Base-by-base conservation (phyloP, 208 protist species). In the Herpetomonas samuelpessoai region DNA sequence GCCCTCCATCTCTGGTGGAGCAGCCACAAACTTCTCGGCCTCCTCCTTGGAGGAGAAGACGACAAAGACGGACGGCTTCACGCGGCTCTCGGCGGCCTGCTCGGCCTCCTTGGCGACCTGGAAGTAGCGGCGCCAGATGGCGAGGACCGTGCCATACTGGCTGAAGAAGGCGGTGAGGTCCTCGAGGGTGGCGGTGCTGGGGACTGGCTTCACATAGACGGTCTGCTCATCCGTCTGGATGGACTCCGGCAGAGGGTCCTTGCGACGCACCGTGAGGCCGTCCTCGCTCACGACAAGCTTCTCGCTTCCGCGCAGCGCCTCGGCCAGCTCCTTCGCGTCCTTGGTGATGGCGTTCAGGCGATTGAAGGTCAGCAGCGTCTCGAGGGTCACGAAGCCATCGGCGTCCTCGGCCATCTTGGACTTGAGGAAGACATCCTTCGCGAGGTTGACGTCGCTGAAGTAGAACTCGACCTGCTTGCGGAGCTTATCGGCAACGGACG, bases 361-460 rank as follows among this genome's bases (percentile, higher is more conserved):
- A 54, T 95, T 95, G 65, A 94, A 96, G 48, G 87, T 94, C 27
- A 93, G 81, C 19, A 96, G 77, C 48, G 83, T 79, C 24, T 79
- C 68, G 3, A 95, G 51, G 9, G 88, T 53, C 4, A 96, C 67
- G 58, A 88, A 94, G 24, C 91, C 91, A 48, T 95, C 86, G 10
- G 74, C 64, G 62, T 89, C 74, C 69, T 94, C 86, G 21, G 88
- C 81, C 79, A 96, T 92, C 71, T 95, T 91, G 10, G 72, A 76
- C 67, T 92, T 88, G 26, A 96, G 68, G 57, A 95, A 96, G 19
- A 92, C 77, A 79, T 96, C 91, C 65, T 91, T 87, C 18, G 80
- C 74, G 46, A 96, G 60, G 71, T 96, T 96, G n/a, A 91, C 86
- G 63, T 96, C 86, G 62, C 87, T 87, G 78, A 96, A 96, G 75